Evolutionary conservation across 2,329 filamentous ascomycete genomes (phyloP).

Genomic region (Alternaria tenuissima): DNA sequence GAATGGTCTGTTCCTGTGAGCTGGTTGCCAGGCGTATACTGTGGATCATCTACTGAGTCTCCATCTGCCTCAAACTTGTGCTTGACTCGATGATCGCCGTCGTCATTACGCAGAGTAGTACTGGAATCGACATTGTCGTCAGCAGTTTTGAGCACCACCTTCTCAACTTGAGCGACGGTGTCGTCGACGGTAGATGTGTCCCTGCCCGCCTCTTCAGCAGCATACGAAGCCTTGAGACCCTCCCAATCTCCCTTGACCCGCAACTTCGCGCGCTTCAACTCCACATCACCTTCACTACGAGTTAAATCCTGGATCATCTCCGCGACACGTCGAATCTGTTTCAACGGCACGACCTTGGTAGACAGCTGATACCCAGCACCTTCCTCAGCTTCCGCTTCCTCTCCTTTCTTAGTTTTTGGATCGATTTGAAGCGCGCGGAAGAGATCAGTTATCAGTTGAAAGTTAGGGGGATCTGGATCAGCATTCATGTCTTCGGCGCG

Average conservation of each 20-base stretch:
- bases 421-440: slow-evolving; percentile 17
- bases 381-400: neutral
- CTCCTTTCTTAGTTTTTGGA: slow-evolving; percentile 12
- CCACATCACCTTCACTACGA: slow-evolving; percentile 11
- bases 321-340: slow-evolving; percentile 9
- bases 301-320: slow-evolving; percentile 22
- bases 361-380: slow-evolving; percentile 14
- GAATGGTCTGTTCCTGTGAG: neutral
- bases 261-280: slow-evolving; percentile 14
- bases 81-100: neutral
- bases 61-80: neutral
- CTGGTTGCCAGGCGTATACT: neutral
- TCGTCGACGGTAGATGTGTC: neutral
- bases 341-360: slow-evolving; percentile 1
- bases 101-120: neutral
- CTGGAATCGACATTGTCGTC: neutral
- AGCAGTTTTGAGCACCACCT: neutral
- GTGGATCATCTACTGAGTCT: neutral
- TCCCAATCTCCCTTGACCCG: slow-evolving; percentile 3
- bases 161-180: neutral
- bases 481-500: slow-evolving; percentile 6
- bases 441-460: slow-evolving; percentile 15
- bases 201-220: neutral
- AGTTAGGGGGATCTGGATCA: slow-evolving; percentile 12
- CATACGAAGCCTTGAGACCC: slow-evolving; percentile 11